Evolutionary conservation across 768 basidiomycete genomes (phyloP), one percentile per base, ranked within the genome.

Genomic region (Boletales sp.): DNA sequence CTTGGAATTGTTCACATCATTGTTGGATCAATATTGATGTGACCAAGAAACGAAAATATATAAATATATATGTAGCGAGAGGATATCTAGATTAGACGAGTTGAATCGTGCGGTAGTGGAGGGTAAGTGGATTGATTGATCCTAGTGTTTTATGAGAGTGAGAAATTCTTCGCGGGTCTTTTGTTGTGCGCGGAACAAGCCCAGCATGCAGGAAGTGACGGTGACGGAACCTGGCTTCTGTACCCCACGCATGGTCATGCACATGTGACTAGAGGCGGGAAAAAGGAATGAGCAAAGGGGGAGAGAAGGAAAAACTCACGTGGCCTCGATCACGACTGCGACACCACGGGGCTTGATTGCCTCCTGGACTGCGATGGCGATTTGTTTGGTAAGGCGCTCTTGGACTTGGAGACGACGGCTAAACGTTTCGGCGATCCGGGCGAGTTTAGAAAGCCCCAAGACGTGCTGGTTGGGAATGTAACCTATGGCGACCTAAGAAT

Each of bases 191-290:
- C 96, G 82, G 81, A 99, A 99, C 67, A 93, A 96, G 14, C 96
- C 96, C 46, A 97, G 76, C 96, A 99, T 99, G 59, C 94, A 95
- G 6, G 90, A 94, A 7, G 96, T 99, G 40, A 94, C 87, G 1
- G 96, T 99, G 19, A 89, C 82, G 8, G 95, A 80, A 21, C 96
- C 96, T 3, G 95, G 95, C 71, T 99, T 99, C 72, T 99, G 96
- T 9, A 99, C 96, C 47, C 96, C 96, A 55, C 96, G 87, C 95
- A 98, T 98, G 4, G 95, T 94, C 96, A 99, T 99, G 66, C 95
- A 98, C 69, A 97, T 80, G 71, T 98, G 95, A 19, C 92, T 94
- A 62, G 6, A 33, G 41, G 51, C 13, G 30, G 33, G 5, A 46
- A 34, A 18, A 25, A 14, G 50, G 48, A 50, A 46, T n/a, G 47